Conservation (phyloP, 495 filamentous ascomycete genomes). For the Thermothielavioides terrestris region DNA sequence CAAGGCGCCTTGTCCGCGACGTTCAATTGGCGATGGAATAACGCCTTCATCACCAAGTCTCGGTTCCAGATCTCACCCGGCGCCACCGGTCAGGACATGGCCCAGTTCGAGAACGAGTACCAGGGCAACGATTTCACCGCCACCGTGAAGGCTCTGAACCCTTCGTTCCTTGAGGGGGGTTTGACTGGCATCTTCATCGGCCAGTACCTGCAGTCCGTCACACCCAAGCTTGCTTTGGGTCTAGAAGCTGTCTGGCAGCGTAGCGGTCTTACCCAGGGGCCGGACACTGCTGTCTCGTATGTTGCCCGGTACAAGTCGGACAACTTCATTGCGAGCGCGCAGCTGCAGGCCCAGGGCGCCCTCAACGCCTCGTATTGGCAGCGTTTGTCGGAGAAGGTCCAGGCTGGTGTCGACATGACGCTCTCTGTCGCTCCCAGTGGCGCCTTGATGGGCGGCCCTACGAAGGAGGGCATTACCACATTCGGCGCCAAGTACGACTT, state of each 20-base stretch:
- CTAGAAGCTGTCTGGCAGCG: constrained; percentile 93
- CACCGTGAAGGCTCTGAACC: constrained; percentile 84
- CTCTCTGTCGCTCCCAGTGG: constrained; percentile 66
- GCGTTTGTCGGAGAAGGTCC: constrained; percentile 85
- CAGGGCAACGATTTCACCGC: constrained; percentile 86
- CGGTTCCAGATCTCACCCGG: constrained; percentile 69
- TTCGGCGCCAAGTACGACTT: constrained; percentile 98
- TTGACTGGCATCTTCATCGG: constrained; percentile 92
- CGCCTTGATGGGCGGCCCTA: constrained; percentile 59
- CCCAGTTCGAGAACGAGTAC: constrained; percentile 90
- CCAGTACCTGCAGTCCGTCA: constrained; percentile 89
- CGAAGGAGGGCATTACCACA: constrained; percentile 79
- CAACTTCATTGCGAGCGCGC: constrained; percentile 85
- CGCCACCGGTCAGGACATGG: constrained; percentile 55
- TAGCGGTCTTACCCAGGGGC: constrained; percentile 61
- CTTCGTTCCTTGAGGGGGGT: constrained; percentile 82
- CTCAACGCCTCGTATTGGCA: constrained; percentile 94
- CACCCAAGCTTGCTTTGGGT: constrained; percentile 78
- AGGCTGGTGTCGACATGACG: constrained; percentile 92
- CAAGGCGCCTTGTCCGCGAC: constrained; percentile 72
- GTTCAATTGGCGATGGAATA: constrained; percentile 82
- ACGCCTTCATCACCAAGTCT: constrained; percentile 69
- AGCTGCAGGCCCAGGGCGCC: constrained; percentile 73
- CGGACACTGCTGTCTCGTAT: constrained; percentile 80
- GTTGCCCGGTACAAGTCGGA: constrained; percentile 77